Evolutionary conservation across 495 filamentous ascomycete species (phyloP).

Genomic region (Sabuloglossum arenarium): DNA sequence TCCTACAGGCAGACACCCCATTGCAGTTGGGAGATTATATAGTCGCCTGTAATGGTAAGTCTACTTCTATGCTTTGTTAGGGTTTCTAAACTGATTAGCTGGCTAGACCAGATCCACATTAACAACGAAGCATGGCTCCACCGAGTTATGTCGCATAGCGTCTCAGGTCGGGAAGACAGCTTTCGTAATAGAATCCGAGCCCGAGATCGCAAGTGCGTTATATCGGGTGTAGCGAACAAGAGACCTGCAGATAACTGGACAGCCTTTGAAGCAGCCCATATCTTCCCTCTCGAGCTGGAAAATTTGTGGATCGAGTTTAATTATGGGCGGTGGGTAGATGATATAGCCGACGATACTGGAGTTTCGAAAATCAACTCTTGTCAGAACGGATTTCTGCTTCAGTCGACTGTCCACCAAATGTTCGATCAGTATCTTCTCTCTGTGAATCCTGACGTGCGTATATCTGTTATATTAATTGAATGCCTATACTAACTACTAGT

Average conservation of each 20-base stretch:
- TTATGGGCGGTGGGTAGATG: not conserved
- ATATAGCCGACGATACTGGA: slow-evolving; percentile 9
- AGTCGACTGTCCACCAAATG: slow-evolving; percentile 5
- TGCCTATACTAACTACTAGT: not conserved
- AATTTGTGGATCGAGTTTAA: not conserved
- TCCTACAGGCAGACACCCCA: not conserved
- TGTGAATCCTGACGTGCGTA: slow-evolving; percentile 9
- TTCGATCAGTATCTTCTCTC: slow-evolving; percentile 12
- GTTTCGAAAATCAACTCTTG: slow-evolving; percentile 11
- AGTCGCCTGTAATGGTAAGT: not conserved
- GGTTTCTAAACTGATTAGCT: not conserved
- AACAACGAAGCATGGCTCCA: not conserved
- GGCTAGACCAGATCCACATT: not conserved
- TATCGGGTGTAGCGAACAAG: not conserved
- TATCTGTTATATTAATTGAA: not conserved
- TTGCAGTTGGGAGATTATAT: not conserved
- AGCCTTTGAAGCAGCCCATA: not conserved
- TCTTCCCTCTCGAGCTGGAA: slow-evolving; percentile 1
- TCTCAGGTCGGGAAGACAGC: not conserved
- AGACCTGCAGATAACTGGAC: not conserved
- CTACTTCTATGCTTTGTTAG: not conserved
- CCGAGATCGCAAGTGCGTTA: not conserved
- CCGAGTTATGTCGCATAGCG: not conserved
- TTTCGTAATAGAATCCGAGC: not conserved
- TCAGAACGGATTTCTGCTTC: slow-evolving; percentile 11